Evolutionary conservation across 805 yeast species (phyloP).

Genomic region (Diddensiella santjacobensis): DNA sequence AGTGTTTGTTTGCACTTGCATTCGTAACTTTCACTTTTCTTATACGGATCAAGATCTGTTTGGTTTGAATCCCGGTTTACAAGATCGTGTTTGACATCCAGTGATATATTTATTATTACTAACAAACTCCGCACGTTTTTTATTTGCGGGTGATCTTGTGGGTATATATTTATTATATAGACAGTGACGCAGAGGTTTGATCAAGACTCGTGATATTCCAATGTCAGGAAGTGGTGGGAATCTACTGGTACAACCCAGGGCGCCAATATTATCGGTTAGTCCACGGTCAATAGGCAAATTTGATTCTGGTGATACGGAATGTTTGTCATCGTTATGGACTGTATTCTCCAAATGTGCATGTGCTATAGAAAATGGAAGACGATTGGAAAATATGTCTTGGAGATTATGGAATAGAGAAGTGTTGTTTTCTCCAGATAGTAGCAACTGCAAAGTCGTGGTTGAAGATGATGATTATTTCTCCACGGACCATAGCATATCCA

Average conservation of each 20-base stretch:
- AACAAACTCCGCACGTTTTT: background rate
- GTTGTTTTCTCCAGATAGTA: background rate
- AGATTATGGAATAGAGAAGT: conserved; percentile 35
- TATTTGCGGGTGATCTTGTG: background rate
- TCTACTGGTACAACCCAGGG: background rate
- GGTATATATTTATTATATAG: background rate
- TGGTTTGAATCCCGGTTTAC: no score
- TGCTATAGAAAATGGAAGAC: conserved; percentile 35
- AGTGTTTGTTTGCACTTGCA: no score
- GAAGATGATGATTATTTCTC: background rate
- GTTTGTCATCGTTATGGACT: conserved; percentile 31
- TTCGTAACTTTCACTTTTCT: no score
- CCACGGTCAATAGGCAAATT: conserved; percentile 19
- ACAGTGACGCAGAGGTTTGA: background rate
- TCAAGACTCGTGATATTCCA: background rate
- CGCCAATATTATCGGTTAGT: conserved; percentile 17
- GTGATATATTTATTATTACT: no score
- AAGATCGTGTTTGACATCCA: no score
- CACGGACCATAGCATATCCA: background rate
- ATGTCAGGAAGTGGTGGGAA: conserved; percentile 1
- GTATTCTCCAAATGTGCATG: conserved; percentile 36
- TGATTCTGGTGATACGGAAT: conserved; percentile 28
- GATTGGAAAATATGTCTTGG: conserved; percentile 39
- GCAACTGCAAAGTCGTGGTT: background rate
- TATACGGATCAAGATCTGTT: no score